Conservation (phyloP, 176 grass and related monocot genomes). For the Ananas comosus region DNA sequence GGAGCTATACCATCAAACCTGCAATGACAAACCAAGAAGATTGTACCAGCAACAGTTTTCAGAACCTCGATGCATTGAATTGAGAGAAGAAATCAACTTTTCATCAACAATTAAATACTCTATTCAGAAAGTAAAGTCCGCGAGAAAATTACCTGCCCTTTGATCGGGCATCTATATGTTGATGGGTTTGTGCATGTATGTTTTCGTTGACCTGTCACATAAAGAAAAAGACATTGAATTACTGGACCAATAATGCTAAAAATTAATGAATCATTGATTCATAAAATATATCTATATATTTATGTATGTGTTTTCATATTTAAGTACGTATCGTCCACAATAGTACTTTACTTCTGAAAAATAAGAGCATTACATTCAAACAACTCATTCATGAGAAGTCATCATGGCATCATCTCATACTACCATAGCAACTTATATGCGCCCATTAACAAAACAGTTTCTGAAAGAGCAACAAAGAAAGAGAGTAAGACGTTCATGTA, state of each 20-base stretch:
- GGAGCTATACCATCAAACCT: slow-evolving; percentile 90
- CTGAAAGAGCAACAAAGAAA: not conserved
- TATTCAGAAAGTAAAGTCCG: not conserved
- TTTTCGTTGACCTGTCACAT: slow-evolving; percentile 59
- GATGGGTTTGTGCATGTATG: slow-evolving; percentile 43
- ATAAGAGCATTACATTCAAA: not conserved
- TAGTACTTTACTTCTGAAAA: not conserved
- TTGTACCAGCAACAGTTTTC: not conserved
- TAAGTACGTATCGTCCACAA: too few species aligned
- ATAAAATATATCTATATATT: not conserved
- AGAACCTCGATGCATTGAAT: not conserved
- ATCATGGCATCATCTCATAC: too few species aligned
- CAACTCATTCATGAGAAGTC: not conserved
- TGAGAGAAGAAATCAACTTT: not conserved
- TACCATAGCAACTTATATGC: too few species aligned
- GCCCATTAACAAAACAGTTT: too few species aligned
- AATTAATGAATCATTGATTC: not conserved
- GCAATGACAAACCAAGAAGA: not conserved
- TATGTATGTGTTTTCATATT: not conserved
- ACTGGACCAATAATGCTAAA: not conserved
- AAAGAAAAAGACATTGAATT: slow-evolving; percentile 10
- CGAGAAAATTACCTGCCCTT: slow-evolving; percentile 49
- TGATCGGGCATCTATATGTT: slow-evolving; percentile 62
- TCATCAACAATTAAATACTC: not conserved
- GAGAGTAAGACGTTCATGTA: not conserved